Evolutionary conservation across 441 rosid genomes (phyloP), one percentile per base, ranked within the genome.

Genomic region (Flueggea neowawraea): DNA sequence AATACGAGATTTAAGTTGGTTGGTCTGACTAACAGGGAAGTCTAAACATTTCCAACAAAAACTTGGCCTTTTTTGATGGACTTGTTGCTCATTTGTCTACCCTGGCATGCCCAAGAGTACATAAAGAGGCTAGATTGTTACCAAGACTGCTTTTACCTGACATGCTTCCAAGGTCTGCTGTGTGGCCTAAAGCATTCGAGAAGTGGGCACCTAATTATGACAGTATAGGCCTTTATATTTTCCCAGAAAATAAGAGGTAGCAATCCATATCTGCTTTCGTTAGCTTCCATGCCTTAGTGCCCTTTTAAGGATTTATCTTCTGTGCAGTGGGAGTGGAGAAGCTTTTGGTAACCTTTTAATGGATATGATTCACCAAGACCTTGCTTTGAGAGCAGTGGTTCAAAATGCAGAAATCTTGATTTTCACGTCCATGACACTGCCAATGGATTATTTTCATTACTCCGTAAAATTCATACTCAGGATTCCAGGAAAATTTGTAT

Each of bases 151-250:
- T 91, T 56, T 65, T 58, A 67, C 64, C 80, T 15, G 88, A 86
- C 55, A 69, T 91, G 67, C 71, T 71, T 69, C 85, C 85, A 0
- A 82, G 82, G 69, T 63, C 64, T 22, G 17, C 66, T 22, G 64
- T 78, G 39, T 87, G 97, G 96, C 97, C 96, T 1, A 75, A 72
- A 66, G 54, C 80, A 65, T 91, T 91, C 67, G 52, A 55, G 31
- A 49, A 70, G 56, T 52, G 59, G 58, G 83, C 83, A 65, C 92
- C 90, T 16, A 60, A 44, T 16, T 83, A 81, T 69, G 66, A 80
- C 6, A 68, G 73, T 60, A 77, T 91, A 59, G 97, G 81, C 47
- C 85, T 87, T 4, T 91, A 76, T 67, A 75, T 91, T 68, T 87
- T 91, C 64, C 86, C 95, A 54, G 70, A 66, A 43, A 62, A 54